Percentiles rank a stretch among this genome's conserved stretches.
Conservation (phyloP, 2,329 filamentous ascomycete species). For the Colletotrichum eleusines region DNA sequence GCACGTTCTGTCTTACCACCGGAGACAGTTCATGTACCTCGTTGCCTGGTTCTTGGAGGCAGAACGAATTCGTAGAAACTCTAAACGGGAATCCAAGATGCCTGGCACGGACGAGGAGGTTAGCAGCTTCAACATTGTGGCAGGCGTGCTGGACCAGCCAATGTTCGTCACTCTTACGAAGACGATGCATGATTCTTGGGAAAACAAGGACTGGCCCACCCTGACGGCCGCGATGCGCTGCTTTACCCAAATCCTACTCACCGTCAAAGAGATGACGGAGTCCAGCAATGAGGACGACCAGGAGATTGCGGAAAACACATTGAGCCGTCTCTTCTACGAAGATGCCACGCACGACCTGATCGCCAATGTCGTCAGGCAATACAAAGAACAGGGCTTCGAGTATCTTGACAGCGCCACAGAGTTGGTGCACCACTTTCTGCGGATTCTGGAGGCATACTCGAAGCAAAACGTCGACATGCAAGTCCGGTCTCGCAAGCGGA, state of each 20-base stretch:
- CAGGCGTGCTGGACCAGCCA: constrained; percentile 91
- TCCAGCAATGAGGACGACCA: constrained; percentile 91
- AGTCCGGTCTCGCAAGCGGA: constrained; percentile 82
- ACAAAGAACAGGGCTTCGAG: constrained; percentile 93
- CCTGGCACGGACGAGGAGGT: constrained; percentile 61
- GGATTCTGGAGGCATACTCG: constrained; percentile 91
- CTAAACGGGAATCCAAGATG: constrained; percentile 66
- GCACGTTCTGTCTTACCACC: constrained; percentile 81
- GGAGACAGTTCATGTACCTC: constrained; percentile 90
- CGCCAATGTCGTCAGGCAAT: constrained; percentile 82
- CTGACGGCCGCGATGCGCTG: constrained; percentile 91
- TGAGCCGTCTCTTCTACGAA: constrained; percentile 98
- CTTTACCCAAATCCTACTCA: constrained; percentile 93
- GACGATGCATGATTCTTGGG: constrained; percentile 81
- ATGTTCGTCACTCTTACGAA: constrained; percentile 92
- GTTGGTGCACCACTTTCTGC: constrained; percentile 89
- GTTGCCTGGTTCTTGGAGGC: constrained; percentile 93
- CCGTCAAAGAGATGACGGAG: constrained; percentile 91
- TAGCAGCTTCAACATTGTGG: constrained; percentile 87
- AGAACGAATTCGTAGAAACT: constrained; percentile 78
- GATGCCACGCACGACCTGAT: constrained; percentile 92
- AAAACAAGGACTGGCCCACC: constrained; percentile 89
- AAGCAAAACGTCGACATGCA: constrained; percentile 97
- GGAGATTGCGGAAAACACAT: constrained; percentile 97
- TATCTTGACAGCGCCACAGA: constrained; percentile 95